Percentiles rank a stretch among this genome's conserved stretches.
Evolutionary conservation across 2,329 filamentous ascomycete genomes (phyloP).

Genomic region (Dactylellina drechsleri): DNA sequence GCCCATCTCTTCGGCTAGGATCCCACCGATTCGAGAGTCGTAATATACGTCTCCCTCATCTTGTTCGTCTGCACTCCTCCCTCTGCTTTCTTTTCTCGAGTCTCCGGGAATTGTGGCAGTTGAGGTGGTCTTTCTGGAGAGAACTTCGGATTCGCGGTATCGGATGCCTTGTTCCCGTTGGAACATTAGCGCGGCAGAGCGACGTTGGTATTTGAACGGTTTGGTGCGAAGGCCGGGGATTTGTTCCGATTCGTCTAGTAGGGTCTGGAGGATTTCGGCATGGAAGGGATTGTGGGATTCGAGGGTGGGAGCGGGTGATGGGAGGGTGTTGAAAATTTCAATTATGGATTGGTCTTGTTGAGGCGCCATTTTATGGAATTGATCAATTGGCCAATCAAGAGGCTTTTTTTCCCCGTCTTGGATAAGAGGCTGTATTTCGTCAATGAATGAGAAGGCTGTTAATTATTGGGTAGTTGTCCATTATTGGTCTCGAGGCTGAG

Average conservation of each 20-base stretch:
- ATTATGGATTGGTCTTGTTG: constrained; percentile 60
- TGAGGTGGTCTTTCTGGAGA: constrained; percentile 66
- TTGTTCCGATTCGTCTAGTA: constrained; percentile 65
- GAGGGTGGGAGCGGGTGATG: constrained; percentile 71
- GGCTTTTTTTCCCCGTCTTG: too few relatives aligned
- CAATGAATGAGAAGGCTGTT: too few relatives aligned
- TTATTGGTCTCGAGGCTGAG: neutral
- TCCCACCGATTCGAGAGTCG: constrained; percentile 77
- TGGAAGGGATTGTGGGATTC: constrained; percentile 62
- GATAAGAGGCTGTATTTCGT: neutral
- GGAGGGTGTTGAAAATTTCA: constrained; percentile 77
- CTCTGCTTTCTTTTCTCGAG: constrained; percentile 62
- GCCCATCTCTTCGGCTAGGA: constrained; percentile 83
- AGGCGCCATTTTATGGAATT: neutral
- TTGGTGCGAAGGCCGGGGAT: constrained; percentile 71
- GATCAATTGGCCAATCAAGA: neutral
- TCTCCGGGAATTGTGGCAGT: constrained; percentile 75
- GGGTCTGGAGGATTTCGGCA: constrained; percentile 67
- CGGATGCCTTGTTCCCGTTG: constrained; percentile 77
- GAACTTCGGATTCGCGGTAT: constrained; percentile 69
- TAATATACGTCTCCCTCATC: constrained; percentile 67
- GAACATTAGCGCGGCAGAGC: constrained; percentile 84
- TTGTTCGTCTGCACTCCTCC: neutral
- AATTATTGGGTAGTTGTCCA: too few relatives aligned
- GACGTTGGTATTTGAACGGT: constrained; percentile 81